Evolutionary conservation across 1,139 yeast genomes (phyloP).

Genomic region (Trichomonascaceae sp.): DNA sequence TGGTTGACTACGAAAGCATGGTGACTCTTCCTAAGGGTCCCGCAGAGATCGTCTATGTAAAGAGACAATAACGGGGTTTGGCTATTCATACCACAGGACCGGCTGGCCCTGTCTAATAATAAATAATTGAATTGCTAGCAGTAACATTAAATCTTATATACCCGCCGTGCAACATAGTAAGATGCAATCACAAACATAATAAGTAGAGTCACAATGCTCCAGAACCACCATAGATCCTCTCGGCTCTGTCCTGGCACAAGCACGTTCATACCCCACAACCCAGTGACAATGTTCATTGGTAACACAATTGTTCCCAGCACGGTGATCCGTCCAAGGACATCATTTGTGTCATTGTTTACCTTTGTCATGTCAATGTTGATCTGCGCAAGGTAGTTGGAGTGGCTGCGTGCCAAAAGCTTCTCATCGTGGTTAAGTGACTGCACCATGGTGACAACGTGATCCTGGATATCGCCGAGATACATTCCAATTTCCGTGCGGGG

Average conservation of each 20-base stretch:
- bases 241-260: constrained; percentile 81
- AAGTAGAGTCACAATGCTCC: constrained; percentile 24
- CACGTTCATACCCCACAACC: constrained; percentile 98
- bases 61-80: constrained; percentile 11
- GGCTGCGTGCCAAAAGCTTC: constrained; percentile 81
- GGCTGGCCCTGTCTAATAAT: not conserved
- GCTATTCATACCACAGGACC: constrained; percentile 1
- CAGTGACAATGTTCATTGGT: constrained; percentile 90
- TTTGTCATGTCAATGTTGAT: constrained; percentile 94
- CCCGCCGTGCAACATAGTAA: constrained; percentile 19
- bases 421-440: constrained; percentile 90
- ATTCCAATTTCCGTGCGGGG: constrained; percentile 73
- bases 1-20: constrained; percentile 81
- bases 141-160: constrained; percentile 17
- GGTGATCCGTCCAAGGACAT: constrained; percentile 85
- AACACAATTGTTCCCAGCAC: constrained; percentile 88
- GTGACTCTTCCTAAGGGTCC: constrained; percentile 81
- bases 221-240: constrained; percentile 69
- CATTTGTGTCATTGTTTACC: constrained; percentile 95
- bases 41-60: constrained; percentile 60
- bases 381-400: constrained; percentile 90
- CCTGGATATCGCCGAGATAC: constrained; percentile 90
- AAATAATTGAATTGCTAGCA: constrained; percentile 8
- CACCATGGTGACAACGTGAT: constrained; percentile 76
- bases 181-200: constrained; percentile 23